These are phyloP conservation scores for Boletus edulis DNA, from an alignment of 768 basidiomycete species.

Conservation along the genomic window DNA sequence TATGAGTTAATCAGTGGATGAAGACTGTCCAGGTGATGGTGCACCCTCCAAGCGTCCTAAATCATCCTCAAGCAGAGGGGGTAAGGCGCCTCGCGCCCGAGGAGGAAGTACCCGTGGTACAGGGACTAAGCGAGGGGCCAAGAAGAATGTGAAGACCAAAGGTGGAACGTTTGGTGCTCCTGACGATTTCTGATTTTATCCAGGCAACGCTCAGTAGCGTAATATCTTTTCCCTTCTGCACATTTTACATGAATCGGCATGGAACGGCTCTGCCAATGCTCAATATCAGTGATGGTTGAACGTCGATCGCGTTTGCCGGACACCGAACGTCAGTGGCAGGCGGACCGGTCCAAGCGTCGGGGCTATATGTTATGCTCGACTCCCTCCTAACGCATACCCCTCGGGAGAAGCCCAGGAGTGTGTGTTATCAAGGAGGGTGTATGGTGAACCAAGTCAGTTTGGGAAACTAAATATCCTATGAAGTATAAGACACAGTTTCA, in stretches of 20 bases:
- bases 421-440: too few species aligned
- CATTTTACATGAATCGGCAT: not conserved
- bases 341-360: too few species aligned
- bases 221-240: not conserved
- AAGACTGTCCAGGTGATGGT: constrained; percentile 27
- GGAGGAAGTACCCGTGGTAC: constrained; percentile 20
- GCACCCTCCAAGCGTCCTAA: constrained; percentile 28
- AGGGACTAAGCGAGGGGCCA: constrained; percentile 24
- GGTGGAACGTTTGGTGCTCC: constrained; percentile 33
- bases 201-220: not conserved
- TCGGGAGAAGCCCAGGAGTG: too few species aligned
- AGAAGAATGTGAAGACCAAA: constrained; percentile 32
- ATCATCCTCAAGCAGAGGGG: constrained; percentile 22
- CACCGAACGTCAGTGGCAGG: too few species aligned
- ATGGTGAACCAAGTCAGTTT: too few species aligned
- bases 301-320: too few species aligned
- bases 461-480: too few species aligned
- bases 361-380: too few species aligned
- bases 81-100: constrained; percentile 24
- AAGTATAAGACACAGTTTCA: too few species aligned
- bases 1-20: not conserved
- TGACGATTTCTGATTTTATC: constrained; percentile 23
- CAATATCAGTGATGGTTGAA: too few species aligned
- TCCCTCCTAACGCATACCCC: too few species aligned
- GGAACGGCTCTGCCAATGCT: too few species aligned